Conservation (phyloP, 768 basidiomycete species). For the Holtermanniella nyarrowii region DNA sequence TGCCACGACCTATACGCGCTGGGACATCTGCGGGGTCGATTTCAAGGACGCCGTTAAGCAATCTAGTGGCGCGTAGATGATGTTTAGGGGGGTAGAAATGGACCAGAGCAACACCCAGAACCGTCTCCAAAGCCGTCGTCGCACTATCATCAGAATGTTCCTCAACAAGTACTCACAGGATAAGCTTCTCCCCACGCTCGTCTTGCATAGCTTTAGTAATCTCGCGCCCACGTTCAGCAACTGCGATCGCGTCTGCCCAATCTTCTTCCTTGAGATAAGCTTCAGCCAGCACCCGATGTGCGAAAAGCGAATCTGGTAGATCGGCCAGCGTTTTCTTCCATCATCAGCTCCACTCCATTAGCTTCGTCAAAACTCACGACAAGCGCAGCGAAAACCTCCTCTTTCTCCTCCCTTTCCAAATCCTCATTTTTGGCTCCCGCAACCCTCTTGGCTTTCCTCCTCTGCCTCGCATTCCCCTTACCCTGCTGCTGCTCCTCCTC, state of each 20-base stretch:
- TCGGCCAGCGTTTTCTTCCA: conserved; percentile 26
- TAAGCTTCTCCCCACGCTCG: conserved; percentile 30
- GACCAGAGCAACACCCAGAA: conserved; percentile 65
- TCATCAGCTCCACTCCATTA: conserved; percentile 5
- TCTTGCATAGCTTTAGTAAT: conserved; percentile 50
- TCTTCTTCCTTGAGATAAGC: conserved; percentile 62
- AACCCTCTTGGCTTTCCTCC: conserved; percentile 24
- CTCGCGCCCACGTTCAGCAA: conserved; percentile 60
- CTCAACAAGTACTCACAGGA: not conserved
- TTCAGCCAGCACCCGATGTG: conserved; percentile 55
- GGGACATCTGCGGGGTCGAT: conserved; percentile 54
- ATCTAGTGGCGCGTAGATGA: conserved; percentile 61
- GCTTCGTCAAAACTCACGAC: conserved; percentile 47
- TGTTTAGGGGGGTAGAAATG: conserved; percentile 84
- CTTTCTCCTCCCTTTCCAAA: conserved; percentile 43
- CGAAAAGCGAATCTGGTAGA: conserved; percentile 54
- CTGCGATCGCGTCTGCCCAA: conserved; percentile 60
- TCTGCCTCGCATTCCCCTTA: conserved; percentile 22
- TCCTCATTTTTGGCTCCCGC: conserved; percentile 26
- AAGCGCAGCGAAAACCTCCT: conserved; percentile 54
- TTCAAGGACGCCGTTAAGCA: conserved; percentile 62
- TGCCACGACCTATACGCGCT: conserved; percentile 65
- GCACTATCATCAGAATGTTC: conserved; percentile 44
- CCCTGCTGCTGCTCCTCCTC: conserved; percentile 38
- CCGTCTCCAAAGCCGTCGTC: conserved; percentile 57